These are phyloP conservation scores for Hypoxylon sp. DNA, from an alignment of 2,329 filamentous ascomycete genomes.

Conservation along the genomic window DNA sequence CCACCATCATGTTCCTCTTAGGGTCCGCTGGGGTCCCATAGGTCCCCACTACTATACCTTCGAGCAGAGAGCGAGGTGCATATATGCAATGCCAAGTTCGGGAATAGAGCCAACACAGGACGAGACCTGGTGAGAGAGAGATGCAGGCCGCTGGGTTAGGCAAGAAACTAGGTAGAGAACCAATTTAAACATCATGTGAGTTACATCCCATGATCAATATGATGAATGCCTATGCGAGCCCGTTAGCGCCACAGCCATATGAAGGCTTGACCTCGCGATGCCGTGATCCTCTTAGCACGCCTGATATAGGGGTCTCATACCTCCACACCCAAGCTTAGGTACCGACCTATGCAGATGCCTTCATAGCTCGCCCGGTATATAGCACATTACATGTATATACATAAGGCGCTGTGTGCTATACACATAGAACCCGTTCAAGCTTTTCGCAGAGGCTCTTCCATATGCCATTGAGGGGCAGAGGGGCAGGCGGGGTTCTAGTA, in stretches of 20 bases:
- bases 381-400: background rate
- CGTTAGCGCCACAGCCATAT: conserved; percentile 14
- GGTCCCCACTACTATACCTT: conserved; percentile 5
- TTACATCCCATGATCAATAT: conserved; percentile 29
- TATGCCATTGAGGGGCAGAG: conserved; percentile 30
- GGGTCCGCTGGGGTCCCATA: background rate
- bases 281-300: conserved; percentile 1
- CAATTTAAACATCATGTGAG: conserved; percentile 31
- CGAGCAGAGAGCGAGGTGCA: conserved; percentile 20
- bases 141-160: conserved; percentile 34
- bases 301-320: conserved; percentile 21
- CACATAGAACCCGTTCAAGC: background rate
- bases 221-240: conserved; percentile 18
- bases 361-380: too few relatives aligned
- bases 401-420: too few relatives aligned
- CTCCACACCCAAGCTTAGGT: background rate
- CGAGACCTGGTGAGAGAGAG: conserved; percentile 3
- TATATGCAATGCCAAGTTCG: conserved; percentile 31
- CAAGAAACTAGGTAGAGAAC: conserved; percentile 25
- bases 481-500: conserved; percentile 24
- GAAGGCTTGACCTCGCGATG: background rate
- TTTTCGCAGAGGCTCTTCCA: conserved; percentile 22
- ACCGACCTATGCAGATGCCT: background rate
- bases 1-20: background rate
- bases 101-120: conserved; percentile 2